Percentiles rank a stretch among this genome's conserved stretches.
Evolutionary conservation across 2,329 filamentous ascomycete species (phyloP).

Genomic region (Sclerotinia nivalis): DNA sequence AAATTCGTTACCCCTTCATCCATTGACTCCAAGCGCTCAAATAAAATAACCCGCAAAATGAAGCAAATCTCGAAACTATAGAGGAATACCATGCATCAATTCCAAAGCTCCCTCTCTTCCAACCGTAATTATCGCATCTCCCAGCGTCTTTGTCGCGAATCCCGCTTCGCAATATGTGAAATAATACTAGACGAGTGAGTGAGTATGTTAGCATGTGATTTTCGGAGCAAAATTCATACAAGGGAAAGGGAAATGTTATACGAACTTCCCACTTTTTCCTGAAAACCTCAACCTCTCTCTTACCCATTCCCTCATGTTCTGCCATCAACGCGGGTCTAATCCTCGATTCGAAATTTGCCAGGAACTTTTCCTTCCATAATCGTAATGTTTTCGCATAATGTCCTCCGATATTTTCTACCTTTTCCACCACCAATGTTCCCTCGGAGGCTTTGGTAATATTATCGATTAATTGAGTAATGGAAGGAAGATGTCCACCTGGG

Average conservation of each 20-base stretch:
- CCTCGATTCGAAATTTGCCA: slow-evolving; percentile 58
- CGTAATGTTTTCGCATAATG: slow-evolving; percentile 71
- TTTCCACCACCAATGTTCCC: slow-evolving; percentile 65
- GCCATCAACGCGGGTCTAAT: slow-evolving; percentile 61
- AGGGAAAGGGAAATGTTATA: slow-evolving; percentile 35
- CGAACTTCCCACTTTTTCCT: slow-evolving; percentile 68
- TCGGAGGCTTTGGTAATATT: slow-evolving; percentile 62
- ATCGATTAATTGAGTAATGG: slow-evolving; percentile 52
- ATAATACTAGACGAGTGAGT: slow-evolving; percentile 68
- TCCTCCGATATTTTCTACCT: slow-evolving; percentile 70
- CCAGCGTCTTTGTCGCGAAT: slow-evolving; percentile 69
- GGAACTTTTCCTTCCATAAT: slow-evolving; percentile 67
- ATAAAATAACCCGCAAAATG: background rate
- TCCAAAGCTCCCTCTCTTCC: slow-evolving; percentile 54
- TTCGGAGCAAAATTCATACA: background rate
- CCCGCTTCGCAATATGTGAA: slow-evolving; percentile 75
- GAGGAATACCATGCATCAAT: slow-evolving; percentile 69
- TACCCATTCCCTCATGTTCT: slow-evolving; percentile 60
- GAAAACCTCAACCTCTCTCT: slow-evolving; percentile 66
- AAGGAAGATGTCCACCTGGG: slow-evolving; percentile 71
- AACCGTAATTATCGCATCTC: slow-evolving; percentile 72
- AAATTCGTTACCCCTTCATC: slow-evolving; percentile 3
- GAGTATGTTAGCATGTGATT: slow-evolving; percentile 22
- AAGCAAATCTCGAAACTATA: slow-evolving; percentile 45
- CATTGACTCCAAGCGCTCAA: slow-evolving; percentile 10